Evolutionary conservation across 2,329 filamentous ascomycete species (phyloP).

Genomic region (Talaromyces verruculosus): DNA sequence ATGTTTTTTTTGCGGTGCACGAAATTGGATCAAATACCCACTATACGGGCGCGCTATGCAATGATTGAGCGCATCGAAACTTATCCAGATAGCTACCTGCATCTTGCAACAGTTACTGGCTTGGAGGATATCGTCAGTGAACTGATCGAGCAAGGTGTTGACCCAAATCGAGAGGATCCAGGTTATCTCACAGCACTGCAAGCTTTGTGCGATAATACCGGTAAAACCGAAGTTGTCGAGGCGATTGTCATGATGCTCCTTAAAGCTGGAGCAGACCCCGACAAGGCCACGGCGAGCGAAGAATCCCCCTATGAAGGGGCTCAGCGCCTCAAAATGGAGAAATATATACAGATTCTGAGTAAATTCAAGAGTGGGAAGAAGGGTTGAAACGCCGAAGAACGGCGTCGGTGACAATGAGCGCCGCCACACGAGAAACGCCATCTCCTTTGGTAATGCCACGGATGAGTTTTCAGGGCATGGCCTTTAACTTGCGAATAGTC

Average conservation of each 20-base stretch:
- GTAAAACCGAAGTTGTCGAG: neutral
- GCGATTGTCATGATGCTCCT: neutral
- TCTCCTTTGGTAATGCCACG: neutral
- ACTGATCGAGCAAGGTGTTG: constrained; percentile 3
- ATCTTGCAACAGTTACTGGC: neutral
- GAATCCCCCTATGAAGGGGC: neutral
- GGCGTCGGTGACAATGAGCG: neutral
- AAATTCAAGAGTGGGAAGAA: neutral
- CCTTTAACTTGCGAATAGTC: neutral
- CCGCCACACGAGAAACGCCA: neutral
- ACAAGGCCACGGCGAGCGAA: neutral
- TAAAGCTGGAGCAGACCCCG: neutral
- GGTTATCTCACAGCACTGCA: neutral
- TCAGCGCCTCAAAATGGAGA: neutral
- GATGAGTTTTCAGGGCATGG: neutral
- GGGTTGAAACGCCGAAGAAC: neutral
- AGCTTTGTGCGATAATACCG: neutral
- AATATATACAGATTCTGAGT: neutral
- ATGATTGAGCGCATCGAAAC: neutral
- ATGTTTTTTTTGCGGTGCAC: constrained; percentile 18
- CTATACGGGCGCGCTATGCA: neutral
- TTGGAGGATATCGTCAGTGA: constrained; percentile 9
- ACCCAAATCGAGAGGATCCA: constrained; percentile 4
- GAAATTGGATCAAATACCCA: constrained; percentile 3
- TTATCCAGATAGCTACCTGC: constrained; percentile 10